Evolutionary conservation across 2,329 filamentous ascomycete genomes (phyloP).

Genomic region (Neophaeococcomyces aloes): DNA sequence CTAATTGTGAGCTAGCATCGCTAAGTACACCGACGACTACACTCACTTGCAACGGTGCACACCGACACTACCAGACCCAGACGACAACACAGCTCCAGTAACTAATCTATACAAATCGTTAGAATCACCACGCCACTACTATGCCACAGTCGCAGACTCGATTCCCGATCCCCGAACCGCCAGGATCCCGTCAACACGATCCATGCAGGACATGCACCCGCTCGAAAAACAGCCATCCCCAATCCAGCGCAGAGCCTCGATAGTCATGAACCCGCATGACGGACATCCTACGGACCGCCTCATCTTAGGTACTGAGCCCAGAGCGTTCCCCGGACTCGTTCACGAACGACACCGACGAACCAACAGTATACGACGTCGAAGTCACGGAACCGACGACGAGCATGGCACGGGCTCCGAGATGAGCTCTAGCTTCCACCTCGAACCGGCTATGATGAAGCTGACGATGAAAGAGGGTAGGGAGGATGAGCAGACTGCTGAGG

Average conservation of each 20-base stretch:
- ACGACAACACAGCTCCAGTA: slow-evolving; percentile 11
- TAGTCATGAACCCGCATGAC: slow-evolving; percentile 12
- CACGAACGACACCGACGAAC: slow-evolving; percentile 26
- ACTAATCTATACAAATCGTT: slow-evolving; percentile 16
- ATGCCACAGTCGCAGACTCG: slow-evolving; percentile 18
- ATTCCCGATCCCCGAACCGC: slow-evolving; percentile 17
- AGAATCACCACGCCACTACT: slow-evolving; percentile 21
- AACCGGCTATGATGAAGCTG: slow-evolving; percentile 20
- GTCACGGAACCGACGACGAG: slow-evolving; percentile 17
- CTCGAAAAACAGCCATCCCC: slow-evolving; percentile 5
- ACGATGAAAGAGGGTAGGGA: slow-evolving; percentile 13
- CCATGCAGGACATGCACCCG: slow-evolving; percentile 8
- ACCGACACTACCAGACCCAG: slow-evolving; percentile 17
- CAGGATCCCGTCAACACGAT: slow-evolving; percentile 12
- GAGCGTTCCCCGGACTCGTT: slow-evolving; percentile 34
- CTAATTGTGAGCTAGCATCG: slow-evolving; percentile 12
- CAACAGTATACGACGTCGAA: slow-evolving; percentile 22
- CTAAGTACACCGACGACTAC: slow-evolving; percentile 21
- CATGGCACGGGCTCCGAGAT: slow-evolving; percentile 18
- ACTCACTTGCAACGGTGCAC: slow-evolving; percentile 20
- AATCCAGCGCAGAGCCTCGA: slow-evolving; percentile 12
- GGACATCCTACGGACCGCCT: slow-evolving; percentile 10
- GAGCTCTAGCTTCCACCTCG: slow-evolving; percentile 18
- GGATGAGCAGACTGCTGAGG: slow-evolving; percentile 12
- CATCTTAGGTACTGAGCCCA: slow-evolving; percentile 26